These are phyloP conservation scores for Artomyces pyxidatus DNA, from an alignment of 768 basidiomycete species.

Conservation along the genomic window DNA sequence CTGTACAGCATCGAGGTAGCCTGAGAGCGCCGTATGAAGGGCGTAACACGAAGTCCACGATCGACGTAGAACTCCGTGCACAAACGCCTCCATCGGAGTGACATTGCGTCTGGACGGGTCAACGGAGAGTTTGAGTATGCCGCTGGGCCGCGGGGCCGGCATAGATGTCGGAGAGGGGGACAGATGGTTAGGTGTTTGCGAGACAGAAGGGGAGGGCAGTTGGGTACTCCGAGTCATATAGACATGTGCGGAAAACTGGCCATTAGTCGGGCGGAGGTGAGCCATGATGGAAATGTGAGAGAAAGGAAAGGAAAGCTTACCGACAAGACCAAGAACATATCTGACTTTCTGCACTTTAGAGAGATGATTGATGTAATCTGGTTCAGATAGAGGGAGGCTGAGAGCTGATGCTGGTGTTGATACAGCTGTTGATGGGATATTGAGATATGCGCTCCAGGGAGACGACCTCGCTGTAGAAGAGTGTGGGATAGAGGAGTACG, in stretches of 20 bases:
- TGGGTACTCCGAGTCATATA: conserved; percentile 29
- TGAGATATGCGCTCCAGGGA: conserved; percentile 26
- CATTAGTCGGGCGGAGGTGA: conserved; percentile 20
- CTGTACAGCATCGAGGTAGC: conserved; percentile 83
- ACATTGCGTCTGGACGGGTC: conserved; percentile 30
- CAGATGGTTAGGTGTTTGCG: conserved; percentile 32
- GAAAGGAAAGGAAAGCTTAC: conserved; percentile 33
- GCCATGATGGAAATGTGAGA: conserved; percentile 10
- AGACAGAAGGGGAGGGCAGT: conserved; percentile 47
- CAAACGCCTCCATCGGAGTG: conserved; percentile 61
- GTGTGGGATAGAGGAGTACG: conserved; percentile 41
- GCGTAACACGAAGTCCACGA: conserved; percentile 79
- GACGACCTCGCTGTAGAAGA: conserved; percentile 30
- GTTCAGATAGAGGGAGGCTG: conserved; percentile 24
- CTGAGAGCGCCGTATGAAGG: conserved; percentile 79
- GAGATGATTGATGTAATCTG: conserved; percentile 25
- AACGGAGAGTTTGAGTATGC: conserved; percentile 16
- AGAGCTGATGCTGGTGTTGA: conserved; percentile 13
- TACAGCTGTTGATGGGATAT: conserved; percentile 16
- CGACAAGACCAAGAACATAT: conserved; percentile 61
- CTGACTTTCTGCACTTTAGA: conserved; percentile 49
- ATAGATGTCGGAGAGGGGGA: conserved; percentile 23
- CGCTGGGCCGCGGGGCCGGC: conserved; percentile 17
- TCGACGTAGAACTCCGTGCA: conserved; percentile 82
- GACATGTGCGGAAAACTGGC: conserved; percentile 12